A percentile compares a stretch with the other conserved stretches of the same genome.
phyloP scores from a whole-genome alignment of 2,329 filamentous ascomycete genomes.

The Ophiocordyceps camponoti-rufipedis region DNA sequence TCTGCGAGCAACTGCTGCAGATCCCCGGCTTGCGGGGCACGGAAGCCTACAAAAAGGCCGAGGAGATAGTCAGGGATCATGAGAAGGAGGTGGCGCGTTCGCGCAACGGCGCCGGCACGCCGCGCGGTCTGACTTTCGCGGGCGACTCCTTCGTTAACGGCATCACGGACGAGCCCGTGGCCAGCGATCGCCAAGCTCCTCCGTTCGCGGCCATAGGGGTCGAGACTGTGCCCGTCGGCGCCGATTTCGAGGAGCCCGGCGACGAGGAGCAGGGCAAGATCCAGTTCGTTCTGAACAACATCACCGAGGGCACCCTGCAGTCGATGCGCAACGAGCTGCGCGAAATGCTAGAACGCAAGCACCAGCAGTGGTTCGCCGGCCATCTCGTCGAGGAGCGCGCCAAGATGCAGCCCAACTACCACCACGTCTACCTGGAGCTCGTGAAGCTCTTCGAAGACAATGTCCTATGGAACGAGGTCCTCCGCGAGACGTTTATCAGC shows the following conservation, averaged over 20 bases:
- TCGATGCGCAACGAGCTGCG: slow-evolving; percentile 70
- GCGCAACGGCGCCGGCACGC: slow-evolving; percentile 29
- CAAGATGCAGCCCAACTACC: slow-evolving; percentile 94
- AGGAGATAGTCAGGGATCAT: slow-evolving; percentile 57
- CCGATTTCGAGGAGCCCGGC: slow-evolving; percentile 63
- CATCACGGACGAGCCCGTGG: slow-evolving; percentile 41
- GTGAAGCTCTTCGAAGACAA: slow-evolving; percentile 68
- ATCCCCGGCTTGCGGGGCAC: slow-evolving; percentile 71
- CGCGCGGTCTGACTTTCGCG: slow-evolving; percentile 17
- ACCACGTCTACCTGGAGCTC: slow-evolving; percentile 79
- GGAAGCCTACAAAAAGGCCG: slow-evolving; percentile 65
- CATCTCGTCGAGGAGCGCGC: slow-evolving; percentile 92
- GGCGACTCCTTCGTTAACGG: slow-evolving; percentile 49
- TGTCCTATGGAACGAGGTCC: slow-evolving; percentile 68
- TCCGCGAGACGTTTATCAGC: slow-evolving; percentile 81
- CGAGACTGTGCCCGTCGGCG: slow-evolving; percentile 45
- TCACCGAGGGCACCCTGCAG: slow-evolving; percentile 75
- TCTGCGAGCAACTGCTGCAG: slow-evolving; percentile 69
- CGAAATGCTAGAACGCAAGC: slow-evolving; percentile 57
- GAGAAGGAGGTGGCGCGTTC: slow-evolving; percentile 40
- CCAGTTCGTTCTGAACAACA: slow-evolving; percentile 89
- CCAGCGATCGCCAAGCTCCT: slow-evolving; percentile 40
- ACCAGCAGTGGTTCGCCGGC: slow-evolving; percentile 91
- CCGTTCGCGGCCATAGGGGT: slow-evolving; percentile 66
- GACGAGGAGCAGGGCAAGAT: slow-evolving; percentile 83